phyloP scores from a whole-genome alignment of 495 filamentous ascomycete genomes.

The Aspergillus nidulans region DNA sequence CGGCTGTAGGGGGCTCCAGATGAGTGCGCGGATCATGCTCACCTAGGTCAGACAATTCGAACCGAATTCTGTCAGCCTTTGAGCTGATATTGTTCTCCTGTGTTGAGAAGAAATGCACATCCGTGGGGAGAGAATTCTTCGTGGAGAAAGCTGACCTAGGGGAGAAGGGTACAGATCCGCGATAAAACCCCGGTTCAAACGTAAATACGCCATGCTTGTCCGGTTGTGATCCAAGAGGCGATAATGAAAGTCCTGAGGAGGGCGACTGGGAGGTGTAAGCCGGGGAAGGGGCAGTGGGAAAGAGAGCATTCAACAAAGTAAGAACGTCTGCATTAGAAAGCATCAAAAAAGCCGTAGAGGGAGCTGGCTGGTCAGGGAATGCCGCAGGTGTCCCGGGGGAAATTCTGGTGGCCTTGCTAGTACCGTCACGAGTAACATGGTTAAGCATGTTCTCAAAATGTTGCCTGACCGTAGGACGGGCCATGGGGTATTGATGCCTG shows the following conservation, averaged over 20 bases:
- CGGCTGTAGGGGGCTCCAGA: slow-evolving; percentile 38
- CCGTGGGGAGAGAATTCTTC: slow-evolving; percentile 27
- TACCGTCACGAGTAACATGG: slow-evolving; percentile 44
- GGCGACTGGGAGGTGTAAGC: slow-evolving; percentile 25
- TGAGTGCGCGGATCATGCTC: slow-evolving; percentile 30
- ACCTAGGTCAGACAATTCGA: slow-evolving; percentile 38
- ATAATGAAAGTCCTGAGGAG: slow-evolving; percentile 14
- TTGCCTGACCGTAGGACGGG: slow-evolving; percentile 55
- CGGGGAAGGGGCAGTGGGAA: slow-evolving; percentile 27
- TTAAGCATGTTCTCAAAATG: slow-evolving; percentile 75
- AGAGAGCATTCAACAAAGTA: slow-evolving; percentile 40
- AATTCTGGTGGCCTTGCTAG: neutral
- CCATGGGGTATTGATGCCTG: slow-evolving; percentile 38
- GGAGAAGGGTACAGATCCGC: slow-evolving; percentile 15
- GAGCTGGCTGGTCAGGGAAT: slow-evolving; percentile 12
- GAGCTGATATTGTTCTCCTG: slow-evolving; percentile 25
- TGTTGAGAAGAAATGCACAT: slow-evolving; percentile 23
- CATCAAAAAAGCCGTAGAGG: slow-evolving; percentile 35
- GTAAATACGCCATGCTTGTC: slow-evolving; percentile 10
- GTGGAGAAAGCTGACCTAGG: slow-evolving; percentile 17
- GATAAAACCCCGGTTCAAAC: slow-evolving; percentile 29
- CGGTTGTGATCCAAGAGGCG: slow-evolving; percentile 11
- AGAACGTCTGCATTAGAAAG: slow-evolving; percentile 38
- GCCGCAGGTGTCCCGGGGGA: neutral
- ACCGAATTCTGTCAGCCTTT: slow-evolving; percentile 40